Percentiles rank a stretch among this genome's conserved stretches.
Conservation (phyloP, 2,329 filamentous ascomycete species). For the Talaromyces funiculosus region DNA sequence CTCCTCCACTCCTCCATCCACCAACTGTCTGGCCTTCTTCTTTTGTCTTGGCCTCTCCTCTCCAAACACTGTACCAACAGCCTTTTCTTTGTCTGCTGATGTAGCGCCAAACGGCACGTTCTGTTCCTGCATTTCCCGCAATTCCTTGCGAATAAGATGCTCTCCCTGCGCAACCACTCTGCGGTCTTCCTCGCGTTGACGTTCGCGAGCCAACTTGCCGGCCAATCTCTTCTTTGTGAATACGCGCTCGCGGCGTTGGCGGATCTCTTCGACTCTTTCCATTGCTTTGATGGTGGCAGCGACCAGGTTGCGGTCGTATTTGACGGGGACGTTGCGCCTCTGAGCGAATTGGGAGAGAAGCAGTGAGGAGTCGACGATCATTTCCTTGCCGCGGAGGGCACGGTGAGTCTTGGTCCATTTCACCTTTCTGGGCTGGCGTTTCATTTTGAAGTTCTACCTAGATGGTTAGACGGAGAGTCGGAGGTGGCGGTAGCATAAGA, state of each 20-base stretch:
- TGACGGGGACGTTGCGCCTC: conserved; percentile 86
- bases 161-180: conserved; percentile 88
- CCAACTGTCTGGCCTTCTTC: conserved; percentile 40
- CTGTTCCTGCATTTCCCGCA: conserved; percentile 52
- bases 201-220: conserved; percentile 67
- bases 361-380: conserved; percentile 91
- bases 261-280: conserved; percentile 82
- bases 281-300: conserved; percentile 85
- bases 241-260: conserved; percentile 72
- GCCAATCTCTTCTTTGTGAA: conserved; percentile 94
- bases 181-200: conserved; percentile 70
- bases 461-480: background rate
- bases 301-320: conserved; percentile 91
- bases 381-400: conserved; percentile 73
- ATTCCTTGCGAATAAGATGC: conserved; percentile 75
- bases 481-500: too few species aligned
- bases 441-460: conserved; percentile 79
- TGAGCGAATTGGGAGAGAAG: conserved; percentile 67
- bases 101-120: conserved; percentile 25
- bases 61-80: conserved; percentile 31
- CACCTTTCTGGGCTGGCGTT: conserved; percentile 93
- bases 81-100: conserved; percentile 28
- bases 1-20: conserved; percentile 41
- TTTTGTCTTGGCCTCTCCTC: conserved; percentile 39
- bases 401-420: conserved; percentile 97